Base-by-base conservation (phyloP, 805 yeast species). In the Barnettozyma californica region DNA sequence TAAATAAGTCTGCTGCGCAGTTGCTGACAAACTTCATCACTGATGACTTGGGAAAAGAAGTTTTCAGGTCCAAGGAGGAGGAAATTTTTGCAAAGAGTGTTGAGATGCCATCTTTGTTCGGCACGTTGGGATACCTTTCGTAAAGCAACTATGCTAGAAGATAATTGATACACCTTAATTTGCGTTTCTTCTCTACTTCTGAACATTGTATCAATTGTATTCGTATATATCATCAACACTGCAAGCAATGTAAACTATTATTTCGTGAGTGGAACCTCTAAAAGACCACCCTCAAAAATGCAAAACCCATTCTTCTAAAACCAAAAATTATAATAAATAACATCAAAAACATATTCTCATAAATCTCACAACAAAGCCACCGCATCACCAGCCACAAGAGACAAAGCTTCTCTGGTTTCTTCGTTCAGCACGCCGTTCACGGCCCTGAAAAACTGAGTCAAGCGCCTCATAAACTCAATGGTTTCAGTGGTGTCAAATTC, bases 1-100 rank as follows among this genome's bases (percentile, higher is more conserved):
- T 73, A 45, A 72, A 70, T 46, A 65, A 65, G 16, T 65, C 74
- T 23, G 55, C 74, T 1, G 63, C 67, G 37, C 49, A 67, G 41
- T 58, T 73, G 39, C 60, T 73, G 25, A 67, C 66, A 23, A 69
- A 67, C 19, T 54, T 73, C 41, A 53, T 66, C 2, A 58, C 57
- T 41, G 61, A 64, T 44, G 60, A 63, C 5, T 35, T 45, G 3
- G 76, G 75, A 1, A 52, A 57, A 27, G 66, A 66, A 20, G 44
- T 69, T 33, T 67, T 70, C 43, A 53, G 58, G 34, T 67, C 69
- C 1, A 40, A 57, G 11, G 64, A 59, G 39, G 66, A 62, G 20
- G 61, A 60, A 7, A 53, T 73, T 20, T 56, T 70, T 23, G 65
- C 62, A 34, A 50, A 57, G 38, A 52, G 67, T 14, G 58, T 68